Conservation (phyloP, 1,284 basidiomycete genomes). For the Austroboletus novae-zelandiae region DNA sequence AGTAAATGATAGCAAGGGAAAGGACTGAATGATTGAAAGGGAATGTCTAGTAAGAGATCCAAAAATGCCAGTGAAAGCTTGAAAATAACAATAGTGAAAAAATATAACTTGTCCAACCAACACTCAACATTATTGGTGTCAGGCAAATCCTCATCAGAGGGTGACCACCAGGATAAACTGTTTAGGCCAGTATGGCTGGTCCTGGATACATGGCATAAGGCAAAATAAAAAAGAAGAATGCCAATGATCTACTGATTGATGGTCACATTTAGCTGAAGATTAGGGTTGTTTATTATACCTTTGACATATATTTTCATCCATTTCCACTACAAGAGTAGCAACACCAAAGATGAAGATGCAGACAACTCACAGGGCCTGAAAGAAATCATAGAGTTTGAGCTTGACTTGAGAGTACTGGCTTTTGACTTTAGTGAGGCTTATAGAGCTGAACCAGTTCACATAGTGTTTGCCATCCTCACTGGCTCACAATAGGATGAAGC, state of each 20-base stretch:
- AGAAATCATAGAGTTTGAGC: neutral
- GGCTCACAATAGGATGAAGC: neutral
- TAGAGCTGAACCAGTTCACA: neutral
- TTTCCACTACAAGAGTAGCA: neutral
- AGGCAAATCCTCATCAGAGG: neutral
- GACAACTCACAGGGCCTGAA: neutral
- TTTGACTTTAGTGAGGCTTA: neutral
- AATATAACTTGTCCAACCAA: neutral
- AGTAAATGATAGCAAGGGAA: too few species aligned
- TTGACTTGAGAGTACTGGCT: neutral
- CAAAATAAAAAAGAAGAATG: slow-evolving; percentile 38
- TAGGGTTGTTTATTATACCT: slow-evolving; percentile 11
- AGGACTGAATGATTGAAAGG: too few species aligned
- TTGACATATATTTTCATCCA: slow-evolving; percentile 9
- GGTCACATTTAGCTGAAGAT: too few species aligned
- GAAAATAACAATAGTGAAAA: neutral
- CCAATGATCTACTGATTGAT: slow-evolving; percentile 43
- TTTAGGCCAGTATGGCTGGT: slow-evolving; percentile 34
- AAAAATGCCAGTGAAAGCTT: too few species aligned
- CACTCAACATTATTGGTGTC: neutral
- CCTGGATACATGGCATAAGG: neutral
- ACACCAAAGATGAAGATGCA: neutral
- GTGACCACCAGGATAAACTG: neutral
- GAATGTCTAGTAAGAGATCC: too few species aligned
- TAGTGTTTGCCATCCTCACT: neutral